Evolutionary conservation across 192 early-diverging fungal species (phyloP), one percentile per base, ranked within the genome.

Genomic region (Globomyces pollinis-pini): DNA sequence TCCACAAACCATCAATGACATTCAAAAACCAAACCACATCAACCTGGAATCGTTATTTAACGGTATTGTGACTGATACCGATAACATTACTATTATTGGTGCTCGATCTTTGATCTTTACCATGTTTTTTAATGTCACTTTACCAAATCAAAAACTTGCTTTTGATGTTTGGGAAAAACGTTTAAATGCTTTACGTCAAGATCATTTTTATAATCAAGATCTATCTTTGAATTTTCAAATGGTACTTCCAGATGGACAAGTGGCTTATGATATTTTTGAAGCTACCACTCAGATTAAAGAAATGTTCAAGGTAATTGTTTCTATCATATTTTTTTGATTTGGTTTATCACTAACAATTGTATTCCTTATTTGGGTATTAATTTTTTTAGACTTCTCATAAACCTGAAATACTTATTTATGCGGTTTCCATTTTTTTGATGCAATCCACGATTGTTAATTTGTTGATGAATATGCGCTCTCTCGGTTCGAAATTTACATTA

Each of bases 381-480:
- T 8, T 54, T 24, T 32, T 16, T 6, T 54, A 24, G 55, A 57
- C 55, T 12, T 57, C 55, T 31, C 55, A 57, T 39, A 34, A 33
- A 31, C 31, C 87, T 49, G 91, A 95, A 59, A 82, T 91, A 28
- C 67, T 89, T 35, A 80, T 95, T 21, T 81, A 91, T 49, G 70
- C 84, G 29, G 75, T 83, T 26, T 86, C 87, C 59, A 88, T 91
- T 71, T 64, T 89, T 6, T 81, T 95, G 68, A 91, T 91, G 72
- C 74, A 84, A 49, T 75, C 81, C 45, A 90, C 90, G 1, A 87
- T 93, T 60, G 72, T 85, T 33, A 79, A 85, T 53, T 73, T 92
- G 5, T 91, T 90, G 49, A 64, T 79, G 20, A 92, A 90, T 61
- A 91, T 95, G 89, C 77, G 88, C 39, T 79, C 78, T 30, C 76